Evolutionary conservation across 2,329 filamentous ascomycete species (phyloP).

Genomic region (Pseudogymnoascus sp.): DNA sequence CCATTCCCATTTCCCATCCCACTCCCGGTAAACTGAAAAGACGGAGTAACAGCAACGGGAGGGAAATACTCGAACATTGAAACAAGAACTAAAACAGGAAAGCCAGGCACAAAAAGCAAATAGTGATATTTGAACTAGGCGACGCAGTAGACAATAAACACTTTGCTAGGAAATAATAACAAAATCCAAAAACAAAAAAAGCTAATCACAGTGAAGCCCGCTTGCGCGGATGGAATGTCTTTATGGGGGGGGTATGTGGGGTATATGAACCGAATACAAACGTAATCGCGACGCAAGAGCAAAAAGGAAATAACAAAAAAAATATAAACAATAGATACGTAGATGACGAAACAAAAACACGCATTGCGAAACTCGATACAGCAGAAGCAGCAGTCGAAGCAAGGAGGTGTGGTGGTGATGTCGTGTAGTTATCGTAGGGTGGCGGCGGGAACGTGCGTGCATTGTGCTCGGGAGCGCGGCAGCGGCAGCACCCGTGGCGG

Average conservation of each 20-base stretch:
- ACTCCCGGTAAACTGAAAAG: not conserved
- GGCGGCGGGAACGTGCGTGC: not conserved
- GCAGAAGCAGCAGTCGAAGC: not conserved
- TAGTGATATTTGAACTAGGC: not conserved
- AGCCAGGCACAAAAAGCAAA: not conserved
- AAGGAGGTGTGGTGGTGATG: not conserved
- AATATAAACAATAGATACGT: not conserved
- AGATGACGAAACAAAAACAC: not conserved
- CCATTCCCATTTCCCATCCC: not conserved
- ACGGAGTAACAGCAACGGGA: not conserved
- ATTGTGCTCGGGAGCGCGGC: conserved; percentile 2
- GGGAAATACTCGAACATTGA: not conserved
- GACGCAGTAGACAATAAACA: not conserved
- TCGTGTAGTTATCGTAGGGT: not conserved
- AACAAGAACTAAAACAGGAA: not conserved
- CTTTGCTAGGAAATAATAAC: not conserved
- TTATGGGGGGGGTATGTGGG: not conserved
- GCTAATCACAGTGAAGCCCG: conserved; percentile 4
- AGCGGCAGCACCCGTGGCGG: not conserved
- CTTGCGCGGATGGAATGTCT: conserved; percentile 4
- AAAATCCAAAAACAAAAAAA: not conserved
- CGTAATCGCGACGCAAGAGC: not conserved
- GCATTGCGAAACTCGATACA: not conserved
- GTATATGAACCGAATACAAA: not conserved
- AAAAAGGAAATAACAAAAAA: not conserved